Evolutionary conservation across 169 alveolate species (phyloP).

Genomic region (Sarcocystis neurona): DNA sequence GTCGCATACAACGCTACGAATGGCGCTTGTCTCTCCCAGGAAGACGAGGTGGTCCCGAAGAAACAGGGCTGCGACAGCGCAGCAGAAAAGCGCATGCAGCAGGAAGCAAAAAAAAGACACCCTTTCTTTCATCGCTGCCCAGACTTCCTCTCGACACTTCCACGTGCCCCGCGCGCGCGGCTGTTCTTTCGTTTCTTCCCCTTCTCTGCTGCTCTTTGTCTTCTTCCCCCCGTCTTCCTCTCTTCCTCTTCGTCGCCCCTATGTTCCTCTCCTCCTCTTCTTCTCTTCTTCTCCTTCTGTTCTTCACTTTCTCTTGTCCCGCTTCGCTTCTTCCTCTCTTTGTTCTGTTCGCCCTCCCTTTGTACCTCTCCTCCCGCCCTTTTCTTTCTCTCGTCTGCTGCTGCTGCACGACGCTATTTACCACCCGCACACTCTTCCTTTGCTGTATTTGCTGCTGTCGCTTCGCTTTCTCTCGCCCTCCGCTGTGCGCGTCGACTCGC

Average conservation of each 20-base stretch:
- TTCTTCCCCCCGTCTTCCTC: background rate
- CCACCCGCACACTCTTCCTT: too few species aligned
- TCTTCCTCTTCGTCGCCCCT: background rate
- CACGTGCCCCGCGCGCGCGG: background rate
- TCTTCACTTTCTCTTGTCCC: too few species aligned
- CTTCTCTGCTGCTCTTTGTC: too few species aligned
- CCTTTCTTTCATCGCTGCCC: background rate
- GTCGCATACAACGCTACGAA: constrained; percentile 12
- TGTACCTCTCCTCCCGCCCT: too few species aligned
- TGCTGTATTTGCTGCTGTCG: too few species aligned
- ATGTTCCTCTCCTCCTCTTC: background rate
- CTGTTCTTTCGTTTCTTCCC: background rate
- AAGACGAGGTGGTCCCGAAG: background rate
- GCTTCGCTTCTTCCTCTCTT: too few species aligned
- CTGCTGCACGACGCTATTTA: too few species aligned
- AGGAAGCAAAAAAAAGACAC: background rate
- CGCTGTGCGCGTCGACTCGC: too few species aligned
- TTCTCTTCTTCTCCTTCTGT: too few species aligned
- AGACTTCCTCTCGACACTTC: background rate
- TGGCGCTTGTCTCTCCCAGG: background rate
- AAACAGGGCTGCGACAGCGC: background rate
- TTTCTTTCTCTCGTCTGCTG: too few species aligned
- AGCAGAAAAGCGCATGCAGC: background rate
- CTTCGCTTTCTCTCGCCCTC: background rate
- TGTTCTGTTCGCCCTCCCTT: too few species aligned